phyloP scores from a whole-genome alignment of 306 rosid genomes.

The Delonix regia region DNA sequence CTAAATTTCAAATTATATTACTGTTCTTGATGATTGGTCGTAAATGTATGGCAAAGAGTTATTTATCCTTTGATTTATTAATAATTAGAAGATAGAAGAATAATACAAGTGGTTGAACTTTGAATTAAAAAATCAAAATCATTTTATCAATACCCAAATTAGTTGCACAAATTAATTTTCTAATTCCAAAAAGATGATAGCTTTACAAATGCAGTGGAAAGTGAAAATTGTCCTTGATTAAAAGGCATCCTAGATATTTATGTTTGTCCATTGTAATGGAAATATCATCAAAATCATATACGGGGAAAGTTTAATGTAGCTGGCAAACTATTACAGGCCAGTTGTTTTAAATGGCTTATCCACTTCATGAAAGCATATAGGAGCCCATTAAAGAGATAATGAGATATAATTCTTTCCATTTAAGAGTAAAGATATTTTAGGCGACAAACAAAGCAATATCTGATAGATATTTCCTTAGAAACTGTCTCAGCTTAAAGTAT shows the following conservation, averaged over 20 bases:
- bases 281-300: slow-evolving; percentile 17
- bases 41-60: neutral
- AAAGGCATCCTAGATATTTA: neutral
- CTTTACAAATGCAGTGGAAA: neutral
- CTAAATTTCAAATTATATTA: no score
- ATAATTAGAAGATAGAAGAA: neutral
- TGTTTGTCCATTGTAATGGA: neutral
- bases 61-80: neutral
- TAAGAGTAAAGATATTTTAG: neutral
- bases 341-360: neutral
- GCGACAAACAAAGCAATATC: neutral
- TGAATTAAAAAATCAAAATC: neutral
- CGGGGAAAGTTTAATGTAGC: neutral
- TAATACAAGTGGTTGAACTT: neutral
- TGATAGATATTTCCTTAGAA: neutral
- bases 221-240: slow-evolving; percentile 3
- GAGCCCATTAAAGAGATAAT: neutral
- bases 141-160: neutral
- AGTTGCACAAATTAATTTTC: neutral
- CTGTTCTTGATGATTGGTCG: neutral
- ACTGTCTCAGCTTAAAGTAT: neutral
- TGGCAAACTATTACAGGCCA: neutral
- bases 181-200: neutral
- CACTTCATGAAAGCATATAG: neutral
- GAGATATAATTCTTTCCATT: neutral